Conservation (phyloP, 768 basidiomycete species). For the Hygrocybe punicea region DNA sequence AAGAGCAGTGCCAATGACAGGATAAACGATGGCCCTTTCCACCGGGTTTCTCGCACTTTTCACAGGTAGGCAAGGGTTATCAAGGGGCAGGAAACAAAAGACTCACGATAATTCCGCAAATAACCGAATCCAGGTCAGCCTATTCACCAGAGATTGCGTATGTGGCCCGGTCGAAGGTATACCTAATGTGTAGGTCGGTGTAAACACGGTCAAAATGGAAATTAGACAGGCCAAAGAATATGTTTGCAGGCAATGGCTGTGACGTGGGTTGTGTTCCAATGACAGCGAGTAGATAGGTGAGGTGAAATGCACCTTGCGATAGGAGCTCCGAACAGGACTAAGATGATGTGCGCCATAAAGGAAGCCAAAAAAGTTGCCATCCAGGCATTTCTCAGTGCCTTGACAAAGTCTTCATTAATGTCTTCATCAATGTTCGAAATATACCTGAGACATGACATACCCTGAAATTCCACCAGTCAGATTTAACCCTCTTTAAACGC, state of each 20-base stretch:
- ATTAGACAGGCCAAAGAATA: constrained; percentile 66
- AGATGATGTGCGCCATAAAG: constrained; percentile 43
- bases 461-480: constrained; percentile 37
- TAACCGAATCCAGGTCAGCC: constrained; percentile 71
- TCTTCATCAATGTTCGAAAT: constrained; percentile 5
- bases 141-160: constrained; percentile 46
- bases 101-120: constrained; percentile 82
- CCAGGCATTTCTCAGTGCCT: constrained; percentile 55
- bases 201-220: constrained; percentile 60
- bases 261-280: constrained; percentile 7
- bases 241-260: constrained; percentile 57
- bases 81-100: neutral
- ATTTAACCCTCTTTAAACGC: too few relatives aligned
- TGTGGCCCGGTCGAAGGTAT: constrained; percentile 47
- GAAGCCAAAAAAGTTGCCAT: constrained; percentile 51
- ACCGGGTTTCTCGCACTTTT: constrained; percentile 56
- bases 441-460: constrained; percentile 31
- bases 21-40: constrained; percentile 78
- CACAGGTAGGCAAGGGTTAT: neutral
- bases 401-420: constrained; percentile 6
- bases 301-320: constrained; percentile 46
- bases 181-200: constrained; percentile 69
- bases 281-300: neutral
- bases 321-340: constrained; percentile 77
- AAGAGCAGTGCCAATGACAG: constrained; percentile 63